Evolutionary conservation across 2,329 filamentous ascomycete genomes (phyloP).

Genomic region (Myriosclerotinia scirpicola): DNA sequence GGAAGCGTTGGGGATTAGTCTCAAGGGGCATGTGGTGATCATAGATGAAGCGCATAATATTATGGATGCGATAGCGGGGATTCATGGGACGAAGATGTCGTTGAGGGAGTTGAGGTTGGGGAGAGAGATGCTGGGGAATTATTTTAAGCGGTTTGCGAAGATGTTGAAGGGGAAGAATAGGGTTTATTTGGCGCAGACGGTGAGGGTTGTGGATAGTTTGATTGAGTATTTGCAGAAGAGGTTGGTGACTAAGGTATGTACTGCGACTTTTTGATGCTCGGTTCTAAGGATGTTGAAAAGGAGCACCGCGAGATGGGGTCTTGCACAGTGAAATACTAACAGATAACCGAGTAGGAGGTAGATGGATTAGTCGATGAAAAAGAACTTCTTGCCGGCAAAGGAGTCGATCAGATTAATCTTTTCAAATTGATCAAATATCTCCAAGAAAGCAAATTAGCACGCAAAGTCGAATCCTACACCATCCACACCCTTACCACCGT

Average conservation of each 20-base stretch:
- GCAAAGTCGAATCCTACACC: slow-evolving; percentile 90
- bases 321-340: background rate
- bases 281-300: background rate
- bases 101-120: slow-evolving; percentile 71
- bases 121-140: slow-evolving; percentile 73
- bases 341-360: slow-evolving; percentile 40
- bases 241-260: slow-evolving; percentile 49
- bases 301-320: background rate
- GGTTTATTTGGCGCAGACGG: slow-evolving; percentile 85
- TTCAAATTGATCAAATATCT: slow-evolving; percentile 86
- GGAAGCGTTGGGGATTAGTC: slow-evolving; percentile 80
- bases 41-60: slow-evolving; percentile 98
- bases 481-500: slow-evolving; percentile 50
- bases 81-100: slow-evolving; percentile 77
- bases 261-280: background rate
- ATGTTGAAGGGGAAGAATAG: slow-evolving; percentile 87
- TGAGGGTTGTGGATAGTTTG: slow-evolving; percentile 79
- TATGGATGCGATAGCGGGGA: slow-evolving; percentile 88
- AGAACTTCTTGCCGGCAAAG: slow-evolving; percentile 75
- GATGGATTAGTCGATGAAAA: slow-evolving; percentile 71
- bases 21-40: slow-evolving; percentile 88
- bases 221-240: slow-evolving; percentile 64
- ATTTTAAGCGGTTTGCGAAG: slow-evolving; percentile 85
- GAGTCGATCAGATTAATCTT: slow-evolving; percentile 92
- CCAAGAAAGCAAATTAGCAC: slow-evolving; percentile 86